Evolutionary conservation across 2,329 filamentous ascomycete species (phyloP), one percentile per base, ranked within the genome.

Genomic region (Pseudogymnoascus verrucosus): DNA sequence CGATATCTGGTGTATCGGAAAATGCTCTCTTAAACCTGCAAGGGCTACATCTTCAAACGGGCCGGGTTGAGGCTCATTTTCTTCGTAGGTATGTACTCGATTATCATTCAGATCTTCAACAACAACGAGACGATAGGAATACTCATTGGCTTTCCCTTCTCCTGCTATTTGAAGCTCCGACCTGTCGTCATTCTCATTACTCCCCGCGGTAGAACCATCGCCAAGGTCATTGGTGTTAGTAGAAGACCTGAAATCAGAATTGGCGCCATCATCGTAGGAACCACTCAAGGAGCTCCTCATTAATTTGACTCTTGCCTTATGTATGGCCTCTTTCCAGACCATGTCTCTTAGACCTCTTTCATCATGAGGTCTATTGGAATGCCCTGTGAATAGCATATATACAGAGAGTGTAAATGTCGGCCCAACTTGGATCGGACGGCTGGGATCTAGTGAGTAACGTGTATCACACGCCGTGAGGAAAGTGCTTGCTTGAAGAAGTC

Each of bases 281-380:
- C 19, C 51, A 8, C 16, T 21, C 28, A 57, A 57, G 16, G 51
- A 16, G 16, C 51, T 64, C 37, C 73, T 67, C 65, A 74, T 64
- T 19, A 99, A 79, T 64, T 92, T 91, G 11, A 97, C 86, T 40
- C 87, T 85, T 16, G 92, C 90, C 74, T 98, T 99, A 78, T 98
- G 93, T 65, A 97, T 88, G 42, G 96, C 92, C 74, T 99, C 93
- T 73, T 98, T 95, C 95, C 95, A 98, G 0, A 93, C 89, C 0
- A 91, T 70, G 51, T 71, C 69, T 62, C 69, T 69, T 40, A 67
- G 63, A 39, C 62, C 67, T 7, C 70, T 68, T 44, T 68, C 63
- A 47, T 69, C 66, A 51, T 69, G 64, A 2, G 80, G 77, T 40
- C 84, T 77, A 37, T 68, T 78, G 3, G 87, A 79, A 74, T 98